Conservation (phyloP, 2,329 filamentous ascomycete species). For the Aspergillus sp. region DNA sequence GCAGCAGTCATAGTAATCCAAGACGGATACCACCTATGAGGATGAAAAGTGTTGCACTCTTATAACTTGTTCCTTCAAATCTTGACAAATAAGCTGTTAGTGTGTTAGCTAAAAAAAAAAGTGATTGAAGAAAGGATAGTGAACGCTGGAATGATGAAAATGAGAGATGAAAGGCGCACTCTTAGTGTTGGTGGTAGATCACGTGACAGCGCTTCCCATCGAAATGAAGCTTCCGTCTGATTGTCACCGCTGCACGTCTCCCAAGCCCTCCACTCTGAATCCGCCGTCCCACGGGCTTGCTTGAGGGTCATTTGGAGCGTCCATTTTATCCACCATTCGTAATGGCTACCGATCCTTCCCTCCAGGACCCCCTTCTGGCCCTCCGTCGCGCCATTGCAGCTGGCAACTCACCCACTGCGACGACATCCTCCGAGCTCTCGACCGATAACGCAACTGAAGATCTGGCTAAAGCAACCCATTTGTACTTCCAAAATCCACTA, state of each 20-base stretch:
- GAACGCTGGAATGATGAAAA: background rate
- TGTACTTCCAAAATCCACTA: constrained; percentile 67
- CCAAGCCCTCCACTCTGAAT: background rate
- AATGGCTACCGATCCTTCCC: constrained; percentile 55
- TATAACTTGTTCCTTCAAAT: background rate
- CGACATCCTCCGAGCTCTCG: constrained; percentile 64
- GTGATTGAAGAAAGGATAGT: background rate
- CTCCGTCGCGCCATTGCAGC: constrained; percentile 80
- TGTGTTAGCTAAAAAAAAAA: background rate
- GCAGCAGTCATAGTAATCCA: background rate
- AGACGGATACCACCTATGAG: background rate
- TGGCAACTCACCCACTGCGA: constrained; percentile 68
- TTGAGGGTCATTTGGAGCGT: background rate
- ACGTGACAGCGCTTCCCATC: background rate
- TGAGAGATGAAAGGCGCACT: background rate
- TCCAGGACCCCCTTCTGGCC: constrained; percentile 75
- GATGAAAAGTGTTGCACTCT: background rate
- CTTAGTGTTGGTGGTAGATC: background rate
- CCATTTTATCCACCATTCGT: background rate
- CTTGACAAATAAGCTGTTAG: background rate
- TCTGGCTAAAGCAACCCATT: constrained; percentile 74
- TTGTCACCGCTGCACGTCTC: background rate
- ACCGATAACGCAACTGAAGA: constrained; percentile 60
- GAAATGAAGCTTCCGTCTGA: constrained; percentile 1
- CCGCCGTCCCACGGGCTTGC: background rate